Conservation (phyloP, 2,329 filamentous ascomycete species). For the Lomentospora prolificans region DNA sequence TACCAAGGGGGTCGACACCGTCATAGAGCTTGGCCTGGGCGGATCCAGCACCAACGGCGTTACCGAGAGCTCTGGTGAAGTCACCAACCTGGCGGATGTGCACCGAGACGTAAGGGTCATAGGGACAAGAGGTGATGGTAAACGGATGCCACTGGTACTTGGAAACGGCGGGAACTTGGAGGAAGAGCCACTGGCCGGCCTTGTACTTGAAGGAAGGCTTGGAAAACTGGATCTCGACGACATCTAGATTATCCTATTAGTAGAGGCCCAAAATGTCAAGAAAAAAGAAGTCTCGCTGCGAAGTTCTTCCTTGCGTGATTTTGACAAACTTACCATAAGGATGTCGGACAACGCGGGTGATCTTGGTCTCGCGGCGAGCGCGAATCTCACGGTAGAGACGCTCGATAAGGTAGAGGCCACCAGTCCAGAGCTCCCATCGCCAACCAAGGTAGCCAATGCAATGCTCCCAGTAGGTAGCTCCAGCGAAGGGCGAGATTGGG, state of each 20-base stretch:
- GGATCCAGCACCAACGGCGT: conserved; percentile 82
- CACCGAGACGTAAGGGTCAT: conserved; percentile 87
- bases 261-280: background rate
- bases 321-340: conserved; percentile 65
- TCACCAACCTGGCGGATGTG: conserved; percentile 96
- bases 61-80: conserved; percentile 87
- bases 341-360: conserved; percentile 88
- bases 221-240: conserved; percentile 92
- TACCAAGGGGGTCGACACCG: conserved; percentile 80
- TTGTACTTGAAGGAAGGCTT: conserved; percentile 98
- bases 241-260: conserved; percentile 49
- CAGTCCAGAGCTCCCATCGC: conserved; percentile 89
- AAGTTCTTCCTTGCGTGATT: background rate
- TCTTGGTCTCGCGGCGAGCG: conserved; percentile 72
- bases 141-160: conserved; percentile 96
- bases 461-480: conserved; percentile 74
- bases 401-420: conserved; percentile 76
- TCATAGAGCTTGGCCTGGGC: conserved; percentile 87
- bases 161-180: conserved; percentile 85
- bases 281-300: background rate
- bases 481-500: conserved; percentile 75
- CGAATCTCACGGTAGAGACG: conserved; percentile 87
- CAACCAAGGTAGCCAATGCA: conserved; percentile 94
- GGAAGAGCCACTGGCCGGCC: conserved; percentile 94
- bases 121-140: conserved; percentile 96